These are phyloP conservation scores for Sporobolomyces pararoseus DNA, from an alignment of 768 basidiomycete species.

Conservation along the genomic window DNA sequence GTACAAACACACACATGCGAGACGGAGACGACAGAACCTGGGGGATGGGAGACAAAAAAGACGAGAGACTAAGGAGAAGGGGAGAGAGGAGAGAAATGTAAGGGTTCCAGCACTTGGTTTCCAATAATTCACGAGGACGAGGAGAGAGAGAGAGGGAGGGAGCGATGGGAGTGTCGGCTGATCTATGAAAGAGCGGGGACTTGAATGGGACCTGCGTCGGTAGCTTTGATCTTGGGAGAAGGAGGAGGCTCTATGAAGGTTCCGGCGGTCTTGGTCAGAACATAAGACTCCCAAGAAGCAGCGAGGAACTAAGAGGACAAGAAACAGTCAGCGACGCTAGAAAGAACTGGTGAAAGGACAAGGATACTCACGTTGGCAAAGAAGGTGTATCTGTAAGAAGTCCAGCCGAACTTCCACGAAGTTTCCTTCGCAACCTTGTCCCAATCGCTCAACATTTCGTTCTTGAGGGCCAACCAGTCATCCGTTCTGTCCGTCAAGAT, in stretches of 20 bases:
- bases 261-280: slow-evolving; percentile 31
- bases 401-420: slow-evolving; percentile 21
- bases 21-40: not conserved
- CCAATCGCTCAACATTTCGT: slow-evolving; percentile 41
- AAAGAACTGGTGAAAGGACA: not conserved
- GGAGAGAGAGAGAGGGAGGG: no score
- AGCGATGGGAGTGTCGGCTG: not conserved
- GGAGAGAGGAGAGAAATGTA: not conserved
- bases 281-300: slow-evolving; percentile 34
- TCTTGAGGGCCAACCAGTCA: slow-evolving; percentile 42
- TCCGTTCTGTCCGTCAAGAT: slow-evolving; percentile 65
- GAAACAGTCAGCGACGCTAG: not conserved
- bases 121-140: not conserved
- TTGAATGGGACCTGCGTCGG: not conserved
- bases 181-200: slow-evolving; percentile 1
- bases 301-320: slow-evolving; percentile 27
- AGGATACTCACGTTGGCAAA: slow-evolving; percentile 25
- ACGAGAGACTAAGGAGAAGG: not conserved
- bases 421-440: slow-evolving; percentile 33
- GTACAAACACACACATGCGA: no score
- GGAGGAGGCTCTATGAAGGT: slow-evolving; percentile 16
- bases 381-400: slow-evolving; percentile 26
- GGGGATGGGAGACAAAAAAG: not conserved
- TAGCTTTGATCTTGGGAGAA: not conserved
- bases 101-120: slow-evolving; percentile 9